These are phyloP conservation scores for Chamaecrista fasciculata DNA, from an alignment of 306 rosid species.

Conservation along the genomic window DNA sequence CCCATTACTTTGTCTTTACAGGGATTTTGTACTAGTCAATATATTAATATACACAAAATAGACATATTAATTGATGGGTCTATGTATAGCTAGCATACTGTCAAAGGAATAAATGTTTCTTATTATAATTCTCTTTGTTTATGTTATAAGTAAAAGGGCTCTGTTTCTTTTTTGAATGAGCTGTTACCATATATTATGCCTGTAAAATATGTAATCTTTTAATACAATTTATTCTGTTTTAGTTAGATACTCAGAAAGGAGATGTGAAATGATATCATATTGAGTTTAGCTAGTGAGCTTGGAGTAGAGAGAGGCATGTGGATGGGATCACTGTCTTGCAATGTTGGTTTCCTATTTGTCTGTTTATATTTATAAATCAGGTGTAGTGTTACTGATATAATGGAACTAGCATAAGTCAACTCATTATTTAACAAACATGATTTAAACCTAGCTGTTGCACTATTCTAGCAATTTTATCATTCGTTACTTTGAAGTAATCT, in stretches of 20 bases:
- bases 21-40: neutral
- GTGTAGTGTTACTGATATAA: neutral
- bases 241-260: neutral
- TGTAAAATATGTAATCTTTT: neutral
- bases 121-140: neutral
- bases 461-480: neutral
- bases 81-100: neutral
- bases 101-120: neutral
- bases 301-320: neutral
- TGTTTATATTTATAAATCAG: neutral
- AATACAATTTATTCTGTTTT: neutral
- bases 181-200: neutral
- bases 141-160: neutral
- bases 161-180: neutral
- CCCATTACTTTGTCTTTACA: neutral
- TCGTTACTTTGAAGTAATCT: neutral
- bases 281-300: neutral
- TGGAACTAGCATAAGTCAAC: neutral
- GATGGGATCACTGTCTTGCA: neutral
- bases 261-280: neutral
- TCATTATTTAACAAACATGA: neutral
- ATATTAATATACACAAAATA: neutral
- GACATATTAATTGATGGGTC: neutral
- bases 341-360: neutral
- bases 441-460: neutral